Evolutionary conservation across 2,329 filamentous ascomycete genomes (phyloP).

Genomic region (Xylaria sp.): DNA sequence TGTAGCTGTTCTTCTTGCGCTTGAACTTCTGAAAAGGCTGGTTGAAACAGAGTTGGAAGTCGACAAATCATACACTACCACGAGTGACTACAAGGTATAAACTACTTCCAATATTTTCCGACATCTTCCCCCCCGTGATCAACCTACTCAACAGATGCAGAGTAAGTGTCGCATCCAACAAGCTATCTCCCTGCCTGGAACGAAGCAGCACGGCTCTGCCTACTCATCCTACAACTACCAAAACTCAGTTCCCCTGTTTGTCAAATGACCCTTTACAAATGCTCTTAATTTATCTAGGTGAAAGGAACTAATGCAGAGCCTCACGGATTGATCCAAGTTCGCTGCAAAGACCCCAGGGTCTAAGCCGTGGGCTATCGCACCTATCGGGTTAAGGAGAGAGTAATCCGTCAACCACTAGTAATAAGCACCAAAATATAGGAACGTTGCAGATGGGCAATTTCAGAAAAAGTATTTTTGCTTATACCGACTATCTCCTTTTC

Average conservation of each 20-base stretch:
- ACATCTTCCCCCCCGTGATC: background rate
- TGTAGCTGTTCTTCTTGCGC: background rate
- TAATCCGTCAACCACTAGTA: background rate
- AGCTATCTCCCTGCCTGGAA: background rate
- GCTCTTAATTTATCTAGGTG: background rate
- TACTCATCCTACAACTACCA: background rate
- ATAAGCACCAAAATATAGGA: background rate
- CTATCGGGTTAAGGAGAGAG: background rate
- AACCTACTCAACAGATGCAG: background rate
- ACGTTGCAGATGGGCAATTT: background rate
- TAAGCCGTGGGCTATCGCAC: no score
- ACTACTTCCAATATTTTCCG: background rate
- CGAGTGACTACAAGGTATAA: background rate
- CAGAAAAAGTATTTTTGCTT: background rate
- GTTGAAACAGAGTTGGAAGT: background rate
- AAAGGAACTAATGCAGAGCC: background rate
- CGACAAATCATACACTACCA: constrained; percentile 7
- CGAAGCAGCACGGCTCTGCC: background rate
- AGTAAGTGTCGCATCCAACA: background rate
- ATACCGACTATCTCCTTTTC: background rate
- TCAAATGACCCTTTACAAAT: background rate
- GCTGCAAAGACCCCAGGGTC: background rate
- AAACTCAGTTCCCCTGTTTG: background rate
- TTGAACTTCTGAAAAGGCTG: background rate
- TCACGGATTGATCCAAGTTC: constrained; percentile 1